phyloP scores from a whole-genome alignment of 2,329 filamentous ascomycete species.

The Colletotrichum sp. region DNA sequence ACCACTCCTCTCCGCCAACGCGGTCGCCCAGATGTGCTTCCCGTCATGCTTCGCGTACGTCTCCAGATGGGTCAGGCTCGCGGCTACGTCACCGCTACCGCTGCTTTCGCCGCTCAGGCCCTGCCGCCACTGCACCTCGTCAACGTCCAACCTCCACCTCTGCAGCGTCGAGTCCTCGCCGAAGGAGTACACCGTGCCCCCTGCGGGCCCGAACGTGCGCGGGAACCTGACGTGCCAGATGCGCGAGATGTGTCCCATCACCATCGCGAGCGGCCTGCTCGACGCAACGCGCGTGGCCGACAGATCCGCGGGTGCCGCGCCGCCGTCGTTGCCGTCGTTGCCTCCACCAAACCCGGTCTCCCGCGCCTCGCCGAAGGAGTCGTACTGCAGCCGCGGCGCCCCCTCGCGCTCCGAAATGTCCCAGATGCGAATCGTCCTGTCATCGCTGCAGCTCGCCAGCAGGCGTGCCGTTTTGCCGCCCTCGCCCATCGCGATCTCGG shows the following conservation, averaged over 20 bases:
- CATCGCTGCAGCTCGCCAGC: constrained; percentile 94
- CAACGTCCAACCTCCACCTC: constrained; percentile 67
- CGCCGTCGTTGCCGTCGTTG: background rate
- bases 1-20: constrained; percentile 38
- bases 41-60: constrained; percentile 74
- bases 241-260: constrained; percentile 86
- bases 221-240: constrained; percentile 88
- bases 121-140: constrained; percentile 19
- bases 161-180: constrained; percentile 85
- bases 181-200: constrained; percentile 71
- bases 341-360: constrained; percentile 68
- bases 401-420: constrained; percentile 67
- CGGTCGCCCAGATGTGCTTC: constrained; percentile 89
- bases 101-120: background rate
- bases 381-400: constrained; percentile 25
- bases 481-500: constrained; percentile 43
- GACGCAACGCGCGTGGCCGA: constrained; percentile 30
- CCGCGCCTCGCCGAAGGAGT: constrained; percentile 39
- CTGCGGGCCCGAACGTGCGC: constrained; percentile 21
- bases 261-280: constrained; percentile 64
- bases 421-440: constrained; percentile 89
- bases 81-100: background rate
- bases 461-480: constrained; percentile 57
- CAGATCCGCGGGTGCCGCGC: constrained; percentile 29
- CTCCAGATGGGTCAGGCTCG: constrained; percentile 54